phyloP scores from a whole-genome alignment of 768 basidiomycete genomes.

The Lactarius psammicola region DNA sequence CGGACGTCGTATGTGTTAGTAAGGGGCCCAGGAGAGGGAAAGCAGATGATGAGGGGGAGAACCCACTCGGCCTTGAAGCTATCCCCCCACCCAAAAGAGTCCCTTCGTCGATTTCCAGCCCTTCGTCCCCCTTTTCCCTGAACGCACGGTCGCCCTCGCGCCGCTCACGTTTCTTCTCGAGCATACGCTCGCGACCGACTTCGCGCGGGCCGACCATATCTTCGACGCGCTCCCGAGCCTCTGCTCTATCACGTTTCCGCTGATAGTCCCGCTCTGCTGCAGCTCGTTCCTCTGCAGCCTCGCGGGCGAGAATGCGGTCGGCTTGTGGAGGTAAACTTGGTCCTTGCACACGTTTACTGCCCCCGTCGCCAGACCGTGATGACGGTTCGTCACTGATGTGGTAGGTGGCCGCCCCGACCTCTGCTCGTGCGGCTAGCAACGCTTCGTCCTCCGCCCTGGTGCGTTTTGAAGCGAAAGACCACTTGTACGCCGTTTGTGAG shows the following conservation, averaged over 20 bases:
- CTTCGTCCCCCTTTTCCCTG: constrained; percentile 71
- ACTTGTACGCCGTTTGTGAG: constrained; percentile 80
- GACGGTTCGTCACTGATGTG: constrained; percentile 27
- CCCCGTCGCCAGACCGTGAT: constrained; percentile 17
- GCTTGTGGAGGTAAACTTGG: constrained; percentile 67
- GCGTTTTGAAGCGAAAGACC: constrained; percentile 75
- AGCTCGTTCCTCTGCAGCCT: constrained; percentile 52
- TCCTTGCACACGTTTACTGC: constrained; percentile 52
- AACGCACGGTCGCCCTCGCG: constrained; percentile 70
- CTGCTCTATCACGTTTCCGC: constrained; percentile 65
- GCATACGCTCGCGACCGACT: constrained; percentile 77
- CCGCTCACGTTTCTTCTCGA: constrained; percentile 80
- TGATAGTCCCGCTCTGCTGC: constrained; percentile 53
- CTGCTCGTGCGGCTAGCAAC: constrained; percentile 56
- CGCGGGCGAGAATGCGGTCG: constrained; percentile 68
- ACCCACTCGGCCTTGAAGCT: constrained; percentile 76
- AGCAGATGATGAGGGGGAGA: constrained; percentile 23
- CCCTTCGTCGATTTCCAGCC: constrained; percentile 75
- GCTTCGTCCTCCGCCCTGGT: constrained; percentile 58
- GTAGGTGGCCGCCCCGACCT: constrained; percentile 51
- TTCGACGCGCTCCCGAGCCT: constrained; percentile 68
- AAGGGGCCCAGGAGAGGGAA: neutral
- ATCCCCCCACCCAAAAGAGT: constrained; percentile 78
- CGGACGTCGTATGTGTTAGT: constrained; percentile 3
- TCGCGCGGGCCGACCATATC: constrained; percentile 78